phyloP scores from a whole-genome alignment of 768 basidiomycete genomes.

The Candolleomyces efflorescens region DNA sequence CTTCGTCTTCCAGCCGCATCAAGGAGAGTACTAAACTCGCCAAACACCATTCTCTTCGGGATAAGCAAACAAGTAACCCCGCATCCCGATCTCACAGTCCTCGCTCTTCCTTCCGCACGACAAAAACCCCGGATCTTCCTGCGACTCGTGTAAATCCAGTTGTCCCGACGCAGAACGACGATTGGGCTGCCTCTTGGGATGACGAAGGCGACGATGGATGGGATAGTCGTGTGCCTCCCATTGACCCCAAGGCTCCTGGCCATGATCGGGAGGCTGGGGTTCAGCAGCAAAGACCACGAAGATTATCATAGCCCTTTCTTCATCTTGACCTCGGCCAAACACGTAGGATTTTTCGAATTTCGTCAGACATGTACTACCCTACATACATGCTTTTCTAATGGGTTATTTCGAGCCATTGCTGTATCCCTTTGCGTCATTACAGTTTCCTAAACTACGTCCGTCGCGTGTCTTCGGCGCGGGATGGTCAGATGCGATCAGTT shows the following conservation, averaged over 20 bases:
- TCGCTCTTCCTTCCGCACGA: background rate
- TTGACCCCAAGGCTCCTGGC: background rate
- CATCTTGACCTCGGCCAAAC: background rate
- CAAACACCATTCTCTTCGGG: background rate
- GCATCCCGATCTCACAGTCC: background rate
- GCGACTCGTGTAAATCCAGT: background rate
- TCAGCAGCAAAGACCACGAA: background rate
- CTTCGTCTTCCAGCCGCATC: background rate
- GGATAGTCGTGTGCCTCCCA: background rate
- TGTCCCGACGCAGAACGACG: background rate
- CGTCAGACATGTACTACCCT: too few relatives aligned
- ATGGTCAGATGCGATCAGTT: too few relatives aligned
- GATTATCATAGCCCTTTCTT: background rate
- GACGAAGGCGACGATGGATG: slow-evolving; percentile 54
- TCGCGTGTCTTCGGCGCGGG: too few relatives aligned
- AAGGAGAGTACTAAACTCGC: background rate
- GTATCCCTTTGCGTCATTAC: too few relatives aligned
- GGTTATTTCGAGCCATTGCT: too few relatives aligned
- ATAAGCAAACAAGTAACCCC: background rate
- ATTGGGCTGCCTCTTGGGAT: slow-evolving; percentile 27
- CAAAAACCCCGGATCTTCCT: background rate
- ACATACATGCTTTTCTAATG: too few relatives aligned
- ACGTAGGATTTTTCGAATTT: too few relatives aligned
- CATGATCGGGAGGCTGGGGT: background rate
- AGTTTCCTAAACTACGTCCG: too few relatives aligned